phyloP scores from a whole-genome alignment of 768 basidiomycete genomes.

The Wakefieldia striispora region DNA sequence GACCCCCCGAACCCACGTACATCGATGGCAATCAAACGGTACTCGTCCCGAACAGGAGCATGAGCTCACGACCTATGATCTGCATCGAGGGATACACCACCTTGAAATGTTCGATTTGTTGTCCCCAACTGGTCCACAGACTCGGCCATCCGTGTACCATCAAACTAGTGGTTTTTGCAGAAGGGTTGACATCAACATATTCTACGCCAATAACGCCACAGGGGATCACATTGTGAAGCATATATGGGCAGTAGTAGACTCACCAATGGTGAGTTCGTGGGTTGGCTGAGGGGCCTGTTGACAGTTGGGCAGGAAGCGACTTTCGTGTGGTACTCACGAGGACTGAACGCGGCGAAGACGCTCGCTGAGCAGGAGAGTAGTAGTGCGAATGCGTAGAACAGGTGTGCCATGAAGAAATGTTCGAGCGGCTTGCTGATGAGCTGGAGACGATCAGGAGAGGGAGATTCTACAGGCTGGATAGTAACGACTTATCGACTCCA shows the following conservation, averaged over 20 bases:
- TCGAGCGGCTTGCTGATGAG: background rate
- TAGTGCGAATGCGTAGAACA: background rate
- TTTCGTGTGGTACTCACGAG: slow-evolving; percentile 34
- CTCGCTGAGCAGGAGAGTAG: background rate
- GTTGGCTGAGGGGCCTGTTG: slow-evolving; percentile 33
- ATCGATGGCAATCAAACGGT: slow-evolving; percentile 60
- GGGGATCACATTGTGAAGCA: background rate
- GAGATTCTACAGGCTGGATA: slow-evolving; percentile 4
- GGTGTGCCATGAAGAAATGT: background rate
- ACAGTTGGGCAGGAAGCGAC: slow-evolving; percentile 41
- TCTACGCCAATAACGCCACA: slow-evolving; percentile 42
- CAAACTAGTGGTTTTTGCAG: slow-evolving; percentile 49
- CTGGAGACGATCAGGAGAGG: background rate
- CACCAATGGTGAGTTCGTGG: slow-evolving; percentile 46
- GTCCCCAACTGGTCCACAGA: slow-evolving; percentile 73
- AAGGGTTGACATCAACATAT: slow-evolving; percentile 63
- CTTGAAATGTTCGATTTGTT: slow-evolving; percentile 66
- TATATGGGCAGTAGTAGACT: slow-evolving; percentile 21
- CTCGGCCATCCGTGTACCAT: slow-evolving; percentile 82
- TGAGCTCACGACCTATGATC: background rate
- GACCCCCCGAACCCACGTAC: slow-evolving; percentile 72
- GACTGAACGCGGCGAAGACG: slow-evolving; percentile 34
- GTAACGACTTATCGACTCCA: background rate
- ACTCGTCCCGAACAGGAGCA: slow-evolving; percentile 43
- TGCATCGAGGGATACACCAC: slow-evolving; percentile 26